phyloP scores from a whole-genome alignment of 2,329 filamentous ascomycete genomes.

The Triangularia verruculosa region DNA sequence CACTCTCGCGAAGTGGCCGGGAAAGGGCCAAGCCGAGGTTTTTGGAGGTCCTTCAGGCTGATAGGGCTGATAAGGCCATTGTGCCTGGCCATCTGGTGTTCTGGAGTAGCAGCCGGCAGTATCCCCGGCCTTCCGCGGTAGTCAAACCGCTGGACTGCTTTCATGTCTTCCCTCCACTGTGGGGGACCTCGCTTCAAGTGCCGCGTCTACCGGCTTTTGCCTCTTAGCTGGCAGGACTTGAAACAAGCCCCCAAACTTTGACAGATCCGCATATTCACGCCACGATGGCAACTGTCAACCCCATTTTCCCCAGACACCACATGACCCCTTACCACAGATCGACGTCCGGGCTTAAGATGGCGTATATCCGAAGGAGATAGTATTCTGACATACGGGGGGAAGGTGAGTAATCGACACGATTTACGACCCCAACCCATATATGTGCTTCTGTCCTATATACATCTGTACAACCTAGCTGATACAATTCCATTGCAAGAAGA shows the following conservation, averaged over 20 bases:
- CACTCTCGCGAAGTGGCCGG: not conserved
- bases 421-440: not conserved
- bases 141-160: not conserved
- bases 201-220: not conserved
- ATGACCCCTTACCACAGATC: not conserved
- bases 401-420: not conserved
- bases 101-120: not conserved
- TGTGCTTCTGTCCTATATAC: not conserved
- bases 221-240: conserved; percentile 3
- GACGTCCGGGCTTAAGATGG: no score
- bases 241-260: conserved; percentile 7
- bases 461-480: not conserved
- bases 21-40: not conserved
- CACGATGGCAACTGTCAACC: not conserved
- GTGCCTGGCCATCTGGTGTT: not conserved
- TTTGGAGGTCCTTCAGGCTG: not conserved
- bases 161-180: not conserved
- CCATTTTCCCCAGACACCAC: conserved; percentile 5
- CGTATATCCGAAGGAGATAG: not conserved
- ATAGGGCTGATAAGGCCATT: not conserved
- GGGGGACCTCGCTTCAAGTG: conserved; percentile 3
- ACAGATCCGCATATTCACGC: not conserved
- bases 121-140: not conserved
- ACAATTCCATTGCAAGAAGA: not conserved
- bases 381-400: not conserved